Percentiles rank a stretch among this genome's conserved stretches.
Conservation (phyloP, 2,329 filamentous ascomycete genomes). For the Fusarium sp. region DNA sequence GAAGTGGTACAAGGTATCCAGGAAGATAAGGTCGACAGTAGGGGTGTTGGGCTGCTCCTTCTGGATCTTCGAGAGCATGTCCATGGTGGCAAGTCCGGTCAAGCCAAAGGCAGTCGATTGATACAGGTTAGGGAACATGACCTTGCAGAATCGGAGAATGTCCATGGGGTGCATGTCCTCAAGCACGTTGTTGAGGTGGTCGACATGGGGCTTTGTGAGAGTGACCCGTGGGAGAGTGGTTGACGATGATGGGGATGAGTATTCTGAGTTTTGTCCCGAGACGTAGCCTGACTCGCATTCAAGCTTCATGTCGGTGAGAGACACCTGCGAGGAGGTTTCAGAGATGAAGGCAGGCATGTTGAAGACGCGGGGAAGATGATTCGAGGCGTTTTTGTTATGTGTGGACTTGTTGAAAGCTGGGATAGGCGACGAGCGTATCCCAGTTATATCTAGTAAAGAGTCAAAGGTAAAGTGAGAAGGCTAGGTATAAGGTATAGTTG, state of each 20-base stretch:
- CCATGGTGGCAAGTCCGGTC: slow-evolving; percentile 82
- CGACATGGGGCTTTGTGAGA: slow-evolving; percentile 88
- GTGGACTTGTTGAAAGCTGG: slow-evolving; percentile 40
- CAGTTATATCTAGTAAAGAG: slow-evolving; percentile 33
- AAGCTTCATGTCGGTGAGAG: slow-evolving; percentile 56
- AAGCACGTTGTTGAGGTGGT: slow-evolving; percentile 90
- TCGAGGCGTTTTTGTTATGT: slow-evolving; percentile 20
- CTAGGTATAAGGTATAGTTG: slow-evolving; percentile 24
- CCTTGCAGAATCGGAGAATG: slow-evolving; percentile 90
- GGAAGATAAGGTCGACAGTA: slow-evolving; percentile 77
- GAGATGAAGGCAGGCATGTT: slow-evolving; percentile 52
- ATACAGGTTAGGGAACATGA: slow-evolving; percentile 88
- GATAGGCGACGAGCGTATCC: slow-evolving; percentile 27
- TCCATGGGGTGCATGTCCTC: slow-evolving; percentile 90
- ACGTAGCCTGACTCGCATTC: slow-evolving; percentile 86
- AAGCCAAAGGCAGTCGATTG: slow-evolving; percentile 87
- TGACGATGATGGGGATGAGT: slow-evolving; percentile 50
- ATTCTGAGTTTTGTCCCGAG: slow-evolving; percentile 58
- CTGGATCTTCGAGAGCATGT: slow-evolving; percentile 84
- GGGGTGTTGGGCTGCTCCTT: slow-evolving; percentile 69
- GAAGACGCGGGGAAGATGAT: slow-evolving; percentile 38
- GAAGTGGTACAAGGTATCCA: slow-evolving; percentile 88
- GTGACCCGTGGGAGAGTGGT: slow-evolving; percentile 75
- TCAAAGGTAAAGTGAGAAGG: slow-evolving; percentile 15
- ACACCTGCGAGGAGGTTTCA: slow-evolving; percentile 54